phyloP scores from a whole-genome alignment of 2,329 filamentous ascomycete species.

The Epichloe brachyelytri region DNA sequence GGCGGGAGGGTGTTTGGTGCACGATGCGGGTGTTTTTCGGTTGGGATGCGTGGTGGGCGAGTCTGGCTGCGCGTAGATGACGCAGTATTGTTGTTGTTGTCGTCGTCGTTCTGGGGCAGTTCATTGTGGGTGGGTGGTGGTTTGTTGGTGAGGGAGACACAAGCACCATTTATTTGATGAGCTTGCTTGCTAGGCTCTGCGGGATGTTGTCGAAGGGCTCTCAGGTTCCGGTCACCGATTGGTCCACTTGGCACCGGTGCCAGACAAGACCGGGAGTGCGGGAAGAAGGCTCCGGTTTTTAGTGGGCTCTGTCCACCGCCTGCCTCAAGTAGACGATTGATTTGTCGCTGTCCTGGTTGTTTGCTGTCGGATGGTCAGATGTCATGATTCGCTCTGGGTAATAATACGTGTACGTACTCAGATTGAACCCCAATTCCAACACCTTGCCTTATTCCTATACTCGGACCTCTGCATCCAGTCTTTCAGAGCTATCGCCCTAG shows the following conservation, averaged over 20 bases:
- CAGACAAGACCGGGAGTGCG: neutral
- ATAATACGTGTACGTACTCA: too few species aligned
- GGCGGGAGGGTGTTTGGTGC: neutral
- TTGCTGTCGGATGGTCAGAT: neutral
- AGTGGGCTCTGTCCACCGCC: conserved; percentile 6
- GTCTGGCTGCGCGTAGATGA: conserved; percentile 10
- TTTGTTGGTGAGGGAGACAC: neutral
- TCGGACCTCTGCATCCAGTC: too few species aligned
- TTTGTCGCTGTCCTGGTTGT: neutral
- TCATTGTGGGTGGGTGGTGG: neutral
- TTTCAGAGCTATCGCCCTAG: too few species aligned
- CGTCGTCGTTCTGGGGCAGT: neutral
- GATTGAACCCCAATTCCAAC: neutral
- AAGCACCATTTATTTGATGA: neutral
- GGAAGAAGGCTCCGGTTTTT: neutral
- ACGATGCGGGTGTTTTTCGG: neutral
- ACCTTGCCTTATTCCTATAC: neutral
- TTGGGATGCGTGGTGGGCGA: neutral
- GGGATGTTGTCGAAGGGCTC: too few species aligned
- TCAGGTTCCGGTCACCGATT: too few species aligned
- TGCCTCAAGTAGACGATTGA: conserved; percentile 4
- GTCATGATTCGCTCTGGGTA: neutral
- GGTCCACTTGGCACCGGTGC: too few species aligned
- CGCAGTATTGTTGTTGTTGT: conserved; percentile 7
- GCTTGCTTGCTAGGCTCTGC: neutral